phyloP scores from a whole-genome alignment of 257 asterid genomes.

The Craterostigma plantagineum region DNA sequence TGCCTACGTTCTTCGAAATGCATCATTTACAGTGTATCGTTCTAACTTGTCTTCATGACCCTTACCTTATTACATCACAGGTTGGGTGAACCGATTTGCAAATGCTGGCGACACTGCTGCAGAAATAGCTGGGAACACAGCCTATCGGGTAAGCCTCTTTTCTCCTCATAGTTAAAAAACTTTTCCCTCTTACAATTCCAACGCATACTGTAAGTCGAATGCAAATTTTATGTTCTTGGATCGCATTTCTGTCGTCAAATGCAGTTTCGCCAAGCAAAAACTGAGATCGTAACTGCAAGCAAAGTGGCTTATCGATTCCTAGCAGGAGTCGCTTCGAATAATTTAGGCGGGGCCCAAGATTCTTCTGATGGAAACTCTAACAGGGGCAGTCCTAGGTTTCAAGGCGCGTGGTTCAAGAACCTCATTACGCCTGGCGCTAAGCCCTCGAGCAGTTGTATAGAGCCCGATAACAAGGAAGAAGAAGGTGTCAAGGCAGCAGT shows the following conservation, averaged over 20 bases:
- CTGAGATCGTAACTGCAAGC: slow-evolving; percentile 1
- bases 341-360: slow-evolving; percentile 25
- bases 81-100: slow-evolving; percentile 97
- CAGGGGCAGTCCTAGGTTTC: slow-evolving; percentile 48
- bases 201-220: too few relatives aligned
- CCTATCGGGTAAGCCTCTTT: slow-evolving; percentile 47
- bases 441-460: slow-evolving; percentile 31
- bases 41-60: too few relatives aligned
- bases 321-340: slow-evolving; percentile 32
- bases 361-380: slow-evolving; percentile 29
- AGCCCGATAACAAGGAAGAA: too few relatives aligned
- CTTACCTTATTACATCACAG: too few relatives aligned
- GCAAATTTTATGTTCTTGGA: too few relatives aligned
- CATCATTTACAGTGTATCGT: too few relatives aligned
- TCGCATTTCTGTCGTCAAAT: background rate
- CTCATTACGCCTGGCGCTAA: slow-evolving; percentile 38
- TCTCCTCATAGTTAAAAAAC: background rate
- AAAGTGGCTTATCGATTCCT: slow-evolving; percentile 2
- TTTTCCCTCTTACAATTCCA: background rate
- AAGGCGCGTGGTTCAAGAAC: slow-evolving; percentile 69
- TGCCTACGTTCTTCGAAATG: background rate
- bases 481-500: too few relatives aligned
- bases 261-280: slow-evolving; percentile 3
- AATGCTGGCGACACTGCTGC: slow-evolving; percentile 89
- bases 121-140: slow-evolving; percentile 85